Evolutionary conservation across 2,329 filamentous ascomycete genomes (phyloP), one percentile per base, ranked within the genome.

Genomic region (Colletotrichum scovillei): DNA sequence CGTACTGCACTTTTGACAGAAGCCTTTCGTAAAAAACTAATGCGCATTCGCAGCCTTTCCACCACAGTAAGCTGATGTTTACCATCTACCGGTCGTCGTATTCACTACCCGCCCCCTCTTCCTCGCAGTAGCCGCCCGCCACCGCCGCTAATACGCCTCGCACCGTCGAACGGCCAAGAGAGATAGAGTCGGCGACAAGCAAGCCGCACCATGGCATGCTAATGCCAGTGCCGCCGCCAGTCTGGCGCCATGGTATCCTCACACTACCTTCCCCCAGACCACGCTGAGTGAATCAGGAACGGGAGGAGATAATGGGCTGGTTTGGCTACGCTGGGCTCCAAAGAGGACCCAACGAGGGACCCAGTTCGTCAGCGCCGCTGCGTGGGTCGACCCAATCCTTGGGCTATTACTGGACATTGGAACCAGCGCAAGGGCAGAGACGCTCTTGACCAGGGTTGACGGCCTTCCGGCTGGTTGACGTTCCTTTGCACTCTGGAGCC

Each of bases 331-430:
- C 42, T n/a, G 42, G 38, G 26, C 42, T n/a, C 42, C 42, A 62
- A 24, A 46, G 38, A 12, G 38, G 49, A n/a, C 42, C 63, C 70
- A 59, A 26, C 35, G 7, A 26, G 14, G 22, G 57, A 35, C 66
- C 70, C 67, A 60, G 46, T 70, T 69, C 59, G 66, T 69, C 70
- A 65, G 70, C 55, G 67, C 35, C 67, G 49, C 56, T 35, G 53
- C 60, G 67, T 73, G 70, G 66, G 67, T 65, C 67, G 56, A 52
- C 42, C 60, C 67, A 73, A 73, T 62, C 67, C 70, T 73, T 62
- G 70, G 49, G 56, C 58, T 70, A 69, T 65, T 73, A 73, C 67
- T 66, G 70, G 60, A 38, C 55, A 65, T 70, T 65, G 62, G 70
- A 70, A 56, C 42, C 60, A 16, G 53, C n/a, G 42, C 70, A 57